A percentile compares a stretch with the other conserved stretches of the same genome.
These are phyloP conservation scores for Sporisorium graminicola DNA, from an alignment of 1,284 basidiomycete genomes.

Conservation along the genomic window DNA sequence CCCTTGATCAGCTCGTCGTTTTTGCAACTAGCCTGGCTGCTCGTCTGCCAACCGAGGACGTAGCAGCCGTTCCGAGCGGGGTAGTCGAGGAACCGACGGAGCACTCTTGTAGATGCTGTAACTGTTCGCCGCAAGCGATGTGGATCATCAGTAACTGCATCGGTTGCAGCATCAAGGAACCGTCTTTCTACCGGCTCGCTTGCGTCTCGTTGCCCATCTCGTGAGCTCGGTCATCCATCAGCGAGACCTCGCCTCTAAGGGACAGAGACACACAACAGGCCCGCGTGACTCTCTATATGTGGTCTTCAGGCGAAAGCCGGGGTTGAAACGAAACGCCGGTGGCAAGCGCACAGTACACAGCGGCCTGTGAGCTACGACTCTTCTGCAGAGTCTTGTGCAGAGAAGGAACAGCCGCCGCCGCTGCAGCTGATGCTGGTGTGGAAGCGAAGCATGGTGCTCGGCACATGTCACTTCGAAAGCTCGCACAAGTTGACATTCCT, in stretches of 20 bases:
- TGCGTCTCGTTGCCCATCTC: conserved; percentile 3
- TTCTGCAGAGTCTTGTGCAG: not conserved
- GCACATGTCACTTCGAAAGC: conserved; percentile 25
- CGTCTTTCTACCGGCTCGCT: conserved; percentile 3
- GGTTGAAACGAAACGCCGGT: not conserved
- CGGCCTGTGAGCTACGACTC: not conserved
- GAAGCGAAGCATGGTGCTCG: conserved; percentile 10
- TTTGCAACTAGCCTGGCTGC: too few species aligned
- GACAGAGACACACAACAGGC: not conserved
- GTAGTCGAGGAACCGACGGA: not conserved
- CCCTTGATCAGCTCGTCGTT: not conserved
- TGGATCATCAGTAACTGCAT: not conserved
- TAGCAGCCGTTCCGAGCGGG: not conserved
- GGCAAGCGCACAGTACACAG: not conserved
- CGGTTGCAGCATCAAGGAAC: not conserved
- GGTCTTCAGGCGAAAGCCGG: not conserved
- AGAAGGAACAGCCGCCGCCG: not conserved
- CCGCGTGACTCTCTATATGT: not conserved
- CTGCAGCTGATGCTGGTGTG: not conserved
- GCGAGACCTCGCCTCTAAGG: not conserved
- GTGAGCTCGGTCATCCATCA: conserved; percentile 13
- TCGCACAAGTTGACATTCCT: conserved; percentile 43
- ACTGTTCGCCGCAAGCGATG: not conserved
- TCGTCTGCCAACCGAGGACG: not conserved
- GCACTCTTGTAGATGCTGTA: conserved; percentile 10